Base-by-base conservation (phyloP, 1,284 basidiomycete genomes). In the Apiotrichum gamsii region DNA sequence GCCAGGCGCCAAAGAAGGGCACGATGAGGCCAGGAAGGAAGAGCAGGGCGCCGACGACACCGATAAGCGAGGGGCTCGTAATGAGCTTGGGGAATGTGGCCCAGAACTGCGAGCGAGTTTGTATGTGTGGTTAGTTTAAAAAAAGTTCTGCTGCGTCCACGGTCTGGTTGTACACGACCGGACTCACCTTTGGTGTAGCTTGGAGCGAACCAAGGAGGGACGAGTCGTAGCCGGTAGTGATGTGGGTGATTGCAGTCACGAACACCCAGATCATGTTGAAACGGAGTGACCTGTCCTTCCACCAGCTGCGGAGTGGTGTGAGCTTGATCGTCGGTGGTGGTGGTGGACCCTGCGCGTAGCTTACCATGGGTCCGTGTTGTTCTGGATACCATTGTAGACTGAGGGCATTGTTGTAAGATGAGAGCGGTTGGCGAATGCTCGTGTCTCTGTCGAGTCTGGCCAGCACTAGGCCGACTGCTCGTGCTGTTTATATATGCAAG, bases 171-270 rank as follows among this genome's bases (percentile, higher is more conserved):
- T n/a, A n/a, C n/a, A n/a, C n/a, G n/a, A n/a, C n/a, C n/a, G 25
- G 11, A 28, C 25, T 6, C 25, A 28, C 25, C 25, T 28, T 28
- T 28, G 25, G 31, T 5, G 43, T 8, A 14, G 39, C 28, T 23
- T 42, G 40, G 13, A 48, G 41, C 10, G 31, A 32, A 34, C 43
- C 43, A 23, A 48, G 34, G 5, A 48, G 39, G 5, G 47, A 48
- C 6, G 40, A 39, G 23, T 48, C 47, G 40, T 48, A 48, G 14
- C 47, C 40, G 4, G 8, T 6, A 5, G 15, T 14, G 14, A 32
- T 14, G 6, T 32, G 31, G 16, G 8, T n/a, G 8, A 32, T 14
- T 6, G 31, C 31, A n/a, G 31, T 32, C 8, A n/a, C 15, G 8
- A 16, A 9, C 8, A 32, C 31, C 31, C 31, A 32, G 31, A 32